phyloP scores from a whole-genome alignment of 305 asterid species.

The Fraxinus albicans region DNA sequence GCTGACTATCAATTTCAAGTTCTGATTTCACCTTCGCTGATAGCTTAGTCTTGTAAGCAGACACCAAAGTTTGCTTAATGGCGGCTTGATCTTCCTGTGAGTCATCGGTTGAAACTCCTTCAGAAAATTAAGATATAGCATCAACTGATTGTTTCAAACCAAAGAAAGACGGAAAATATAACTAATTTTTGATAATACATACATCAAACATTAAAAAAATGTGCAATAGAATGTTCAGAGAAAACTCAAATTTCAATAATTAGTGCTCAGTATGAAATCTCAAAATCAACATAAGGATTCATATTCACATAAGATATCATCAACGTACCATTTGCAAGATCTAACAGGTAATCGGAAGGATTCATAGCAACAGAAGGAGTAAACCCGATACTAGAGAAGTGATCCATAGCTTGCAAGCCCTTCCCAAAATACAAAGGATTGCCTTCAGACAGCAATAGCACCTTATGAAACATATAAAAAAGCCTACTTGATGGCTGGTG shows the following conservation, averaged over 20 bases:
- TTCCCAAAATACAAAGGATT: constrained; percentile 51
- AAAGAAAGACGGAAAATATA: not conserved
- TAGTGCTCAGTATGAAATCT: not conserved
- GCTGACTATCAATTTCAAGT: not conserved
- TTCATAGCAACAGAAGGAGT: constrained; percentile 45
- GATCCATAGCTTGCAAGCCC: constrained; percentile 37
- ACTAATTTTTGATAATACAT: not conserved
- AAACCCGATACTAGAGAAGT: constrained; percentile 44
- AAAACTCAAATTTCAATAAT: not conserved
- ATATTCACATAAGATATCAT: not conserved
- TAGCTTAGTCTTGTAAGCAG: constrained; percentile 35
- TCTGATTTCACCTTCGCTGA: constrained; percentile 27
- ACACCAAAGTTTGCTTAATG: constrained; percentile 37
- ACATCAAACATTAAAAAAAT: not conserved
- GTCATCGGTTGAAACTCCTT: constrained; percentile 39
- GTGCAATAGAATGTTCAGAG: not conserved
- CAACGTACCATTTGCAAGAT: constrained; percentile 53
- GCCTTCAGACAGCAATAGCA: constrained; percentile 54
- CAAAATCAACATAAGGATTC: not conserved
- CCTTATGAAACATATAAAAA: constrained; percentile 57
- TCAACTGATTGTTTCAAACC: not conserved
- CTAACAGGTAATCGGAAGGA: constrained; percentile 63
- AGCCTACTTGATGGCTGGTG: constrained; percentile 68
- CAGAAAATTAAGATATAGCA: not conserved
- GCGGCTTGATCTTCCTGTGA: constrained; percentile 29